phyloP scores from a whole-genome alignment of 768 basidiomycete genomes.

The Boletus tomentosulus region DNA sequence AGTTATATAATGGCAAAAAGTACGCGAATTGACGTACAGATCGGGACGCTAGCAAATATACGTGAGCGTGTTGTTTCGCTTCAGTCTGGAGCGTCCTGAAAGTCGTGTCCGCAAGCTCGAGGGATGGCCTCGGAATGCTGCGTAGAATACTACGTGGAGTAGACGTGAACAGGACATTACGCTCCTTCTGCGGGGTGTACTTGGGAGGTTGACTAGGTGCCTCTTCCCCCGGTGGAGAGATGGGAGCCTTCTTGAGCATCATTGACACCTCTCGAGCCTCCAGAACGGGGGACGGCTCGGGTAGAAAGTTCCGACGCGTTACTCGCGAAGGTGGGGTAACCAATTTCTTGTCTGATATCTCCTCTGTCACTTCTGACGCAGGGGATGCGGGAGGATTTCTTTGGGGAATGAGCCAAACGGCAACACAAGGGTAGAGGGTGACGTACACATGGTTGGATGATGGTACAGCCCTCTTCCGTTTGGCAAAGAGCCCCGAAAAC shows the following conservation, averaged over 20 bases:
- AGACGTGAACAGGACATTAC: constrained; percentile 14
- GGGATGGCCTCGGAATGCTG: constrained; percentile 16
- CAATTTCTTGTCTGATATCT: constrained; percentile 11
- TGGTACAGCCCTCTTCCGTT: constrained; percentile 34
- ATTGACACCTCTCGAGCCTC: constrained; percentile 50
- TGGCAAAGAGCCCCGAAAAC: constrained; percentile 53
- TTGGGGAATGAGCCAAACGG: neutral
- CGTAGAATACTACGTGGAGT: constrained; percentile 28
- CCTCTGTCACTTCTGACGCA: constrained; percentile 9
- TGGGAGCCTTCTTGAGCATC: constrained; percentile 43
- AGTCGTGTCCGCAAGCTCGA: constrained; percentile 20
- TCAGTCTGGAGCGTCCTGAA: constrained; percentile 19
- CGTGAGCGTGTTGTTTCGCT: constrained; percentile 16
- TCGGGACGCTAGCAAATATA: constrained; percentile 23
- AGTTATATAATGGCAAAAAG: neutral
- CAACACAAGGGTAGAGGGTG: neutral
- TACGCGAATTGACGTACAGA: constrained; percentile 17
- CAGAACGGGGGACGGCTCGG: constrained; percentile 46
- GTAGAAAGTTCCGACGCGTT: constrained; percentile 16
- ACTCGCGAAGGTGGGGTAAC: constrained; percentile 19
- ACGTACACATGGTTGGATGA: constrained; percentile 13
- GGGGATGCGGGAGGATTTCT: constrained; percentile 20
- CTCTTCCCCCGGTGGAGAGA: constrained; percentile 34
- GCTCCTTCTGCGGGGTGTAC: constrained; percentile 19
- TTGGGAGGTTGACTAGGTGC: neutral